phyloP scores from a whole-genome alignment of 2,329 filamentous ascomycete genomes.

The Pyrenophora seminiperda region DNA sequence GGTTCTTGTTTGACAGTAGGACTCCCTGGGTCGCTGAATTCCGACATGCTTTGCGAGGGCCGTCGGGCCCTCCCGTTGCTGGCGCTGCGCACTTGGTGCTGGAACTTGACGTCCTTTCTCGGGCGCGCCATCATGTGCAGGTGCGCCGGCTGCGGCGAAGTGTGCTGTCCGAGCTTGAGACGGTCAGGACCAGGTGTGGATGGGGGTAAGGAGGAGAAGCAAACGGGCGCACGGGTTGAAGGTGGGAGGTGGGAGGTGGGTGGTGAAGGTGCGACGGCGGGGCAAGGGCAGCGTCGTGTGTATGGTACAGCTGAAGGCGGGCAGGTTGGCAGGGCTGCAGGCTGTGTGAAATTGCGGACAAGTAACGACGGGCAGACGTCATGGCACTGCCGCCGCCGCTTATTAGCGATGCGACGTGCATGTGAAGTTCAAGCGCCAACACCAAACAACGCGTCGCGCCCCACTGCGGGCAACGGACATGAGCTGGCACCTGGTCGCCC shows the following conservation, averaged over 20 bases:
- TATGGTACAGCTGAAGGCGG: slow-evolving; percentile 1
- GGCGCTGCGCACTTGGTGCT: slow-evolving; percentile 52
- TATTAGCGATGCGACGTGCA: slow-evolving; percentile 12
- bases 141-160: slow-evolving; percentile 10
- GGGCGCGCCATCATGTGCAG: slow-evolving; percentile 45
- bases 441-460: slow-evolving; percentile 18
- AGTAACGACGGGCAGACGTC: slow-evolving; percentile 22
- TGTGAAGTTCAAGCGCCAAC: slow-evolving; percentile 15
- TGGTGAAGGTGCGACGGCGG: slow-evolving; percentile 8
- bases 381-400: slow-evolving; percentile 1
- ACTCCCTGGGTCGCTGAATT: slow-evolving; percentile 64
- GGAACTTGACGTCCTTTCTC: slow-evolving; percentile 66
- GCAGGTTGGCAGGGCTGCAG: slow-evolving; percentile 8
- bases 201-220: not conserved
- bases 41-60: slow-evolving; percentile 72
- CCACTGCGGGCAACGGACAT: slow-evolving; percentile 13
- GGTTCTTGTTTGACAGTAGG: slow-evolving; percentile 53
- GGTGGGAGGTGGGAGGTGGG: too few species aligned
- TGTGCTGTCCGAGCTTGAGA: slow-evolving; percentile 1
- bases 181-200: not conserved
- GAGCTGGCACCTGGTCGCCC: slow-evolving; percentile 2
- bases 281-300: slow-evolving; percentile 7
- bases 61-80: slow-evolving; percentile 60
- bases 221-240: slow-evolving; percentile 2
- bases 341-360: slow-evolving; percentile 15